Conservation (phyloP, 1,284 basidiomycete genomes). For the Naganishia liquefaciens region DNA sequence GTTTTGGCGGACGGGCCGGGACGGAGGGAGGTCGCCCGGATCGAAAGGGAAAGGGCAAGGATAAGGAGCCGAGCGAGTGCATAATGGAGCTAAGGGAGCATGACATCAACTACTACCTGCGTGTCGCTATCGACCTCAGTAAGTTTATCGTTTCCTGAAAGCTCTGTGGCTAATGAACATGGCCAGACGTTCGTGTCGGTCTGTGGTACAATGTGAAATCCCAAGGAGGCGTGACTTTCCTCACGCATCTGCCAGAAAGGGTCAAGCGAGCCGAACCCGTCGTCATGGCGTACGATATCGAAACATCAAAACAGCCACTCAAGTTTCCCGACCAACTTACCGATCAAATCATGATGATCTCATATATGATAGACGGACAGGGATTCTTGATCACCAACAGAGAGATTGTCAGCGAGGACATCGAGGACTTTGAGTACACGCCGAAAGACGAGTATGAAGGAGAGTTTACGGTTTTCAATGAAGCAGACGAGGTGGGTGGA, state of each 20-base stretch:
- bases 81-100: conserved; percentile 95
- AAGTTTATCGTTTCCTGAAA: conserved; percentile 35
- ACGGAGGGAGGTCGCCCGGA: conserved; percentile 38
- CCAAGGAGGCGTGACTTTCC: conserved; percentile 74
- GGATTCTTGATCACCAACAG: conserved; percentile 97
- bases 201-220: conserved; percentile 93
- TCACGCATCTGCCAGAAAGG: conserved; percentile 73
- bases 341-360: conserved; percentile 99
- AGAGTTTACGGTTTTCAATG: conserved; percentile 95
- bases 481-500: conserved; percentile 75
- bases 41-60: conserved; percentile 56
- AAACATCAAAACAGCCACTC: conserved; percentile 96
- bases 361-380: conserved; percentile 62
- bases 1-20: conserved; percentile 27
- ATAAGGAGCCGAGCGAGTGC: conserved; percentile 80
- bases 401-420: conserved; percentile 95
- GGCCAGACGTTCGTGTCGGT: conserved; percentile 83
- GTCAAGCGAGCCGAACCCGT: conserved; percentile 99
- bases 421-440: conserved; percentile 98
- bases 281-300: conserved; percentile 99
- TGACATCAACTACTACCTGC: conserved; percentile 96
- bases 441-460: conserved; percentile 98
- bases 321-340: conserved; percentile 96
- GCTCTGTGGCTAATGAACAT: neutral
- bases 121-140: conserved; percentile 95